Conservation (phyloP, 2,329 filamentous ascomycete genomes). For the Colletotrichum eleusines region DNA sequence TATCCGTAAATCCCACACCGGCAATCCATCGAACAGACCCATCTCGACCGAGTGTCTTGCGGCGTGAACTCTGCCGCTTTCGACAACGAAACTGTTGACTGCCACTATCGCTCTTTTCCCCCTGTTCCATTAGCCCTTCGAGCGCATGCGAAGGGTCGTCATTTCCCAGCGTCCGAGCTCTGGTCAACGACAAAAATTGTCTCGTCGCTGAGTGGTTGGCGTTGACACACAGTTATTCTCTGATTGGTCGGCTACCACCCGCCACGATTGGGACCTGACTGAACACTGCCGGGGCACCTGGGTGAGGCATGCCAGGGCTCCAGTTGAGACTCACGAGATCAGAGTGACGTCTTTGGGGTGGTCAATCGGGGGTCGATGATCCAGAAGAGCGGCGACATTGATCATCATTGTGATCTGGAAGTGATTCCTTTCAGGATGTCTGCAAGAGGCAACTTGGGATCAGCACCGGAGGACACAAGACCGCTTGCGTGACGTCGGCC, state of each 20-base stretch:
- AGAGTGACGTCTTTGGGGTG: slow-evolving; percentile 37
- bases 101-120: neutral
- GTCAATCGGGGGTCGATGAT: slow-evolving; percentile 23
- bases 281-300: slow-evolving; percentile 40
- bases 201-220: slow-evolving; percentile 42
- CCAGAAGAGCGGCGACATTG: slow-evolving; percentile 24
- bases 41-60: slow-evolving; percentile 25
- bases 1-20: slow-evolving; percentile 35
- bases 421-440: slow-evolving; percentile 17
- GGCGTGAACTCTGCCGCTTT: slow-evolving; percentile 2
- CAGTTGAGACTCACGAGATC: slow-evolving; percentile 37
- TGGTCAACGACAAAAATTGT: slow-evolving; percentile 32
- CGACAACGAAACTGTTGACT: slow-evolving; percentile 3
- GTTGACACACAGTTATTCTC: slow-evolving; percentile 43
- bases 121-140: slow-evolving; percentile 8
- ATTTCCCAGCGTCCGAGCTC: slow-evolving; percentile 40
- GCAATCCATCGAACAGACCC: slow-evolving; percentile 32
- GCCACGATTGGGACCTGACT: slow-evolving; percentile 40
- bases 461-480: slow-evolving; percentile 25
- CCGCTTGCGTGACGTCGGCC: slow-evolving; percentile 37
- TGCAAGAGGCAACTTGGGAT: slow-evolving; percentile 23
- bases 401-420: slow-evolving; percentile 15
- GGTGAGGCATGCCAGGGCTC: slow-evolving; percentile 36
- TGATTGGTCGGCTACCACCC: slow-evolving; percentile 40
- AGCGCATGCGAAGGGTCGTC: slow-evolving; percentile 36